A percentile compares a stretch with the other conserved stretches of the same genome.
These are phyloP conservation scores for Phoma sp. DNA, from an alignment of 2,329 filamentous ascomycete species.

Conservation along the genomic window DNA sequence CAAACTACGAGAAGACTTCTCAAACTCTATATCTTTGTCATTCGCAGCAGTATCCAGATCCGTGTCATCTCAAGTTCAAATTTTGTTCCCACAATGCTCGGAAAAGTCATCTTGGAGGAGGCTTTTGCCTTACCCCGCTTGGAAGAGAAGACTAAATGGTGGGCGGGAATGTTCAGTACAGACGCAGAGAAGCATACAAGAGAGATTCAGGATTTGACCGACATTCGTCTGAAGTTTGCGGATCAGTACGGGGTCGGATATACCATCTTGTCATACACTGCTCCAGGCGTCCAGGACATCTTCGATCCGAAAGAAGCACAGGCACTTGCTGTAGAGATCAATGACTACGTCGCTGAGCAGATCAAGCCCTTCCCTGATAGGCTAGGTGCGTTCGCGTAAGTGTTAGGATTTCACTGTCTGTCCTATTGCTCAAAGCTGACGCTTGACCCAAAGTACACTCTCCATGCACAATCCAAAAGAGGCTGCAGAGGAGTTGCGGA, in stretches of 20 bases:
- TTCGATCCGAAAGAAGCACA: conserved; percentile 53
- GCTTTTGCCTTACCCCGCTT: conserved; percentile 66
- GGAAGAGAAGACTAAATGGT: conserved; percentile 65
- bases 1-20: neutral
- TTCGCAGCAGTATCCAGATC: neutral
- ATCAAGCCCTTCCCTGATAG: conserved; percentile 52
- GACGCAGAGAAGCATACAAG: conserved; percentile 63
- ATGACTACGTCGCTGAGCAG: conserved; percentile 54
- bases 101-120: conserved; percentile 68
- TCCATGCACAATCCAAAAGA: conserved; percentile 44
- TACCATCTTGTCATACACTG: conserved; percentile 56
- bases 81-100: conserved; percentile 55
- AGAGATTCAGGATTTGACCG: conserved; percentile 60
- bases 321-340: conserved; percentile 53
- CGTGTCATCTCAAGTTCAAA: neutral
- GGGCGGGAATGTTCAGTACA: conserved; percentile 65
- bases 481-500: conserved; percentile 36
- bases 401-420: neutral
- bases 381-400: conserved; percentile 43
- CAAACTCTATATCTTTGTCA: neutral
- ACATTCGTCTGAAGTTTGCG: conserved; percentile 50
- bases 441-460: conserved; percentile 18
- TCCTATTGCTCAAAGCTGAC: neutral
- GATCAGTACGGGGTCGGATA: conserved; percentile 56
- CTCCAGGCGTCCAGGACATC: conserved; percentile 57